Evolutionary conservation across 352 stramenopile species (phyloP), one percentile per base, ranked within the genome.

Genomic region (Phytophthora sp.): DNA sequence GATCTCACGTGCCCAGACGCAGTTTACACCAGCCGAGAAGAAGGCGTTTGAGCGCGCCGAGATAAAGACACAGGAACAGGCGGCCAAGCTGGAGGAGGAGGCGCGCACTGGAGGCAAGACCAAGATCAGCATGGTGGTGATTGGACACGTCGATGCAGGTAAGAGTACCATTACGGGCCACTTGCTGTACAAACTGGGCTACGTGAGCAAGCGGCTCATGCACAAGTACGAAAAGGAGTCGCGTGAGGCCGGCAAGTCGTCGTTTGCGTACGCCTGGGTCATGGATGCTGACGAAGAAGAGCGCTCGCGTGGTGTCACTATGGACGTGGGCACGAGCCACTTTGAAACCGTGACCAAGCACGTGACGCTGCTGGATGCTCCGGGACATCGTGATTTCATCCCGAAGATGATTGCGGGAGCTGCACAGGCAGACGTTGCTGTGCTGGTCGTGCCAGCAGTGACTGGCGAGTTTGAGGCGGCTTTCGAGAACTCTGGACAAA

Each of bases 101-200:
- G 69, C 74, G 1, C 76, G 63, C 12, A 53, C 49, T 21, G 64
- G 74, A 29, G 84, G 80, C 56, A 95, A 95, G 58, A 73, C 72
- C 18, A 88, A 87, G 78, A 88, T 98, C 57, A 98, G 89, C 52
- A 93, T 99, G 84, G 95, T 99, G 29, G 92, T 99, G 24, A 88
- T 99, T 33, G 97, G 97, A 15, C 97, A 99, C 64, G 97, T 99
- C 13, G 97, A 99, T 77, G 93, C 95, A 3, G 97, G 97, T 29
- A 99, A 99, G 84, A 98, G 91, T 42, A 99, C 97, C 1, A 89
- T 99, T 62, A 99, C 96, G 44, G 97, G 97, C 1, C 97, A 99
- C 57, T 78, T 99, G 69, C 80, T 99, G 15, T 93, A 96, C 64
- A 82, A 95, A 30, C 72, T 98, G 0, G 88, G 91, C 41, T 94